Evolutionary conservation across 192 early-diverging fungal genomes (phyloP).

Genomic region (Piromyces sp.): DNA sequence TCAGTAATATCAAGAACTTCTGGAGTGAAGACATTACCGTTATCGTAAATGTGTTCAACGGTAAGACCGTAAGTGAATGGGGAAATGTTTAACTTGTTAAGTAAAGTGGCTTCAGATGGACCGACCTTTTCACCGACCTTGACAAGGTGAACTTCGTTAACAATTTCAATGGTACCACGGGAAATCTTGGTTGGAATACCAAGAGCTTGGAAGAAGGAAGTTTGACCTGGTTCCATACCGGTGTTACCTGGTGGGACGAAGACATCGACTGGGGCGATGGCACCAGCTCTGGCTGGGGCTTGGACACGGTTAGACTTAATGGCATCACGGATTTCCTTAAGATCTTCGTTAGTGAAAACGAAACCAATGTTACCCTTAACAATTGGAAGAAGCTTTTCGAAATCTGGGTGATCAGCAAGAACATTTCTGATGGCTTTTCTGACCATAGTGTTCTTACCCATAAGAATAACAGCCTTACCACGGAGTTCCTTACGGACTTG

Average conservation of each 20-base stretch:
- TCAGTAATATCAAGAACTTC: constrained; percentile 80
- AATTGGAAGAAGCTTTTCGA: constrained; percentile 63
- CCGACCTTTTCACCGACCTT: constrained; percentile 83
- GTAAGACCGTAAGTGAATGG: constrained; percentile 99
- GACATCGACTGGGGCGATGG: constrained; percentile 85
- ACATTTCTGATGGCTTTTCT: constrained; percentile 48
- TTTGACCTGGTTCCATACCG: constrained; percentile 99
- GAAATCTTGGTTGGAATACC: constrained; percentile 99
- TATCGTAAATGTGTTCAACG: constrained; percentile 81
- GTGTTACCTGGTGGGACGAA: constrained; percentile 91
- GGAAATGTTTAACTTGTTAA: constrained; percentile 99
- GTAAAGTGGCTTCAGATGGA: constrained; percentile 90
- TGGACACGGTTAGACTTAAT: constrained; percentile 84
- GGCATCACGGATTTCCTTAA: constrained; percentile 82
- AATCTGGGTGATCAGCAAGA: constrained; percentile 57
- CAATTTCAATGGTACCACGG: constrained; percentile 99
- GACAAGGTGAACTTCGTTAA: constrained; percentile 84
- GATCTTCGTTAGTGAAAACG: constrained; percentile 96
- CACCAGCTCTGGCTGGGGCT: constrained; percentile 92
- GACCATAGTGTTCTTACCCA: constrained; percentile 99
- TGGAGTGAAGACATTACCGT: constrained; percentile 74
- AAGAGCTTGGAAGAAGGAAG: constrained; percentile 99
- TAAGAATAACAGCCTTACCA: constrained; percentile 78
- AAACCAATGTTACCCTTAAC: constrained; percentile 96
- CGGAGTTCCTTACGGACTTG: constrained; percentile 82